Percentiles rank a stretch among this genome's conserved stretches.
Conservation (phyloP, 331 rosid genomes). For the Cydonia oblonga region DNA sequence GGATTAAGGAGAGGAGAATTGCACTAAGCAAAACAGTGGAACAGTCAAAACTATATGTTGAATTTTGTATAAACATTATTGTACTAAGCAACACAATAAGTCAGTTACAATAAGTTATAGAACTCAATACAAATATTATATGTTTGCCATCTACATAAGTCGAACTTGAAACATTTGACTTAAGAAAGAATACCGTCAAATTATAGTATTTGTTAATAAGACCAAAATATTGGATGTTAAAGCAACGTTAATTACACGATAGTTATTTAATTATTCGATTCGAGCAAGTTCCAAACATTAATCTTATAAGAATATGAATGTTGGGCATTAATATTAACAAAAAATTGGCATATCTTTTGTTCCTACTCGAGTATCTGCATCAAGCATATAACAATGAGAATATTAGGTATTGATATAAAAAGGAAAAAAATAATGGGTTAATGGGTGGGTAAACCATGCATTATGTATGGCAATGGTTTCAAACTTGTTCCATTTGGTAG, state of each 20-base stretch:
- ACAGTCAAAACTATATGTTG: no score
- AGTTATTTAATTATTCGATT: not conserved
- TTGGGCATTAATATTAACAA: not conserved
- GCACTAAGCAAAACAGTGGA: not conserved
- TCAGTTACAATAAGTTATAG: no score
- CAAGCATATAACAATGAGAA: not conserved
- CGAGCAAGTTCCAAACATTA: not conserved
- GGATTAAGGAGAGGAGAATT: not conserved
- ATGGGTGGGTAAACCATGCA: not conserved
- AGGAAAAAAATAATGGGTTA: not conserved
- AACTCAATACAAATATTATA: no score
- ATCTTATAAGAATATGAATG: not conserved
- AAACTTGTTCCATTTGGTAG: no score
- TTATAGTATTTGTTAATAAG: not conserved
- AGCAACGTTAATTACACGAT: not conserved
- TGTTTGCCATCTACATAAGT: not conserved
- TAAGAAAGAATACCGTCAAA: not conserved
- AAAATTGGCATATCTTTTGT: not conserved
- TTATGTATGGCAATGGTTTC: not conserved
- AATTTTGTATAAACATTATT: not conserved
- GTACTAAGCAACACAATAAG: no score
- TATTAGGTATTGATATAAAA: not conserved
- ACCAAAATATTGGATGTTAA: not conserved
- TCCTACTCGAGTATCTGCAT: not conserved
- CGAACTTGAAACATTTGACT: not conserved